Percentiles rank a stretch among this genome's conserved stretches.
Evolutionary conservation across 768 basidiomycete species (phyloP).

Genomic region (Lepiota brunneoincarnata): DNA sequence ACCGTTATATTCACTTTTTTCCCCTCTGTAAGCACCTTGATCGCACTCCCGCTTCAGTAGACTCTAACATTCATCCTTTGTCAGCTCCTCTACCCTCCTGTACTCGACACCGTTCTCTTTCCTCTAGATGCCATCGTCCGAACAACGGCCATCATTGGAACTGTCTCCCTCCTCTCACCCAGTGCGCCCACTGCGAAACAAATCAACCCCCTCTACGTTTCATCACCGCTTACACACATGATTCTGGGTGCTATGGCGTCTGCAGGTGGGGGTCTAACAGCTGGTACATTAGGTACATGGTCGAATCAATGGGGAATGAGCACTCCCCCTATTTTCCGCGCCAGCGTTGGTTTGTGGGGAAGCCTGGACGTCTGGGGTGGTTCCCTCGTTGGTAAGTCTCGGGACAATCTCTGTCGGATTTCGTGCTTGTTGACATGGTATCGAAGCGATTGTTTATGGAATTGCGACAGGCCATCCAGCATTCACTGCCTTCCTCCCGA

Average conservation of each 20-base stretch:
- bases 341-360: constrained; percentile 34
- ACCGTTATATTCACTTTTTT: constrained; percentile 37
- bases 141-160: constrained; percentile 35
- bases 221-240: constrained; percentile 42
- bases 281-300: constrained; percentile 43
- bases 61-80: background rate
- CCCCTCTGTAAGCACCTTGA: constrained; percentile 30
- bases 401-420: background rate
- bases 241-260: constrained; percentile 47
- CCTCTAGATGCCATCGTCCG: constrained; percentile 50
- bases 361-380: constrained; percentile 54
- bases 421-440: no score
- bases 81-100: constrained; percentile 28
- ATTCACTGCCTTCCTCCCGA: background rate
- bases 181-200: constrained; percentile 17
- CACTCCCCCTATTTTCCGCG: constrained; percentile 43
- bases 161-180: constrained; percentile 31
- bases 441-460: constrained; percentile 4
- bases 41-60: background rate
- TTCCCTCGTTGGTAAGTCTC: constrained; percentile 36
- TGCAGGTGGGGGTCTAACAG: constrained; percentile 42
- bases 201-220: constrained; percentile 32
- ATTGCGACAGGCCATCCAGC: constrained; percentile 6
- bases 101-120: constrained; percentile 44
- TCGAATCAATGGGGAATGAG: constrained; percentile 41